A percentile compares a stretch with the other conserved stretches of the same genome.
These are phyloP conservation scores for Saccharomyces uvarum DNA, from an alignment of 1,139 yeast genomes.

Conservation along the genomic window DNA sequence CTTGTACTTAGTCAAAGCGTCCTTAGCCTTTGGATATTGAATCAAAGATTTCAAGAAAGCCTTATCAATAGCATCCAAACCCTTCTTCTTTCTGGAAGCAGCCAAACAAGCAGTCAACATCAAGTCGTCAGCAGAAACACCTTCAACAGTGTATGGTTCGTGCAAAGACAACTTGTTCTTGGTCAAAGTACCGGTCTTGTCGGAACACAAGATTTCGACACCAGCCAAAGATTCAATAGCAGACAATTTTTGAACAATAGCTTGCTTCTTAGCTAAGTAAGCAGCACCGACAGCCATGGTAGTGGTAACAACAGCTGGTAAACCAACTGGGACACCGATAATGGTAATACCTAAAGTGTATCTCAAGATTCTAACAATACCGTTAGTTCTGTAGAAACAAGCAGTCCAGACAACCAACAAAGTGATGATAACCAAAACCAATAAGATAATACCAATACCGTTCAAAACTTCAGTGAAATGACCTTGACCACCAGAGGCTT, in stretches of 20 bases:
- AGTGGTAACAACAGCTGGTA: conserved; percentile 97
- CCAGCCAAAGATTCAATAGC: conserved; percentile 98
- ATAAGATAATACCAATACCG: conserved; percentile 90
- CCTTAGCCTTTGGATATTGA: conserved; percentile 82
- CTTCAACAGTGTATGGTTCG: conserved; percentile 97
- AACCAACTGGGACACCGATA: conserved; percentile 98
- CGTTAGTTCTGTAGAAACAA: conserved; percentile 85
- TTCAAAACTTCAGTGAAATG: conserved; percentile 94
- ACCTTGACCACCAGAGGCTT: conserved; percentile 87
- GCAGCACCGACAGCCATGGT: conserved; percentile 99
- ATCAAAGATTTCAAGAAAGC: conserved; percentile 89
- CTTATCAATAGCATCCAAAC: conserved; percentile 94
- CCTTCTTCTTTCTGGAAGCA: conserved; percentile 96
- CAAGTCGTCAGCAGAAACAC: conserved; percentile 92
- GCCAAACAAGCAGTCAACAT: conserved; percentile 97
- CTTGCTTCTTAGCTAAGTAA: conserved; percentile 93
- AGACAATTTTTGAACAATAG: conserved; percentile 93
- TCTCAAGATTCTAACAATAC: conserved; percentile 82
- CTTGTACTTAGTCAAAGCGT: conserved; percentile 88
- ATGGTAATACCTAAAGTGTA: conserved; percentile 92
- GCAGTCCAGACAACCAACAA: conserved; percentile 86
- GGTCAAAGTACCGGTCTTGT: conserved; percentile 97
- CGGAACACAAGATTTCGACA: conserved; percentile 97
- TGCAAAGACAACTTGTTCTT: conserved; percentile 91
- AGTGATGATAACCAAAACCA: conserved; percentile 80